Base-by-base conservation (phyloP, 148 eudicot genomes). In the Rhododendron ferrugineum region DNA sequence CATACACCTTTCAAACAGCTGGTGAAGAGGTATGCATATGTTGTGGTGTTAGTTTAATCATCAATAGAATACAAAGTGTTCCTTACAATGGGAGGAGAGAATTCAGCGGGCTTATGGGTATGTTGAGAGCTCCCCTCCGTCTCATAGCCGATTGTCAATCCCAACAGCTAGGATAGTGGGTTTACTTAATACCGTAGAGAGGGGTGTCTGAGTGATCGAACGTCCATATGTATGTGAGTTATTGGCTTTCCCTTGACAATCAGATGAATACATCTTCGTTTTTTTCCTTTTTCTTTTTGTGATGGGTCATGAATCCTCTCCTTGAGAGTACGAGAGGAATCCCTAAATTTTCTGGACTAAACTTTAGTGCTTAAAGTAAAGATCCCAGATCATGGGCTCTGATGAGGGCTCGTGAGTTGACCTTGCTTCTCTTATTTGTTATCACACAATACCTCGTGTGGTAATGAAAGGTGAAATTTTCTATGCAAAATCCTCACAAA, bases 1-100 rank as follows among this genome's bases (percentile, higher is more conserved):
- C 98, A 94, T 92, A 87, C 98, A 73, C 98, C 94, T 76, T 96
- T 96, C 86, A 94, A 89, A 88, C 93, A 89, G 86, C 89, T 94
- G 11, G 90, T 90, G 50, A 86, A 87, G 64, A 92, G 95, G 98
- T 96, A 83, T 82, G 34, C 49, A 47, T 20, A 46, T 84, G 54
- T 49, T 47, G 28, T 13, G 0, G 30, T 40, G 73, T 11, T 16
- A n/a, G 78, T 22, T 47, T 44, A 44, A 47, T 46, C 40, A 32
- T 79, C 50, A 37, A 66, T 74, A 60, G 80, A 80, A 30, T 68
- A 18, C 11, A 32, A 30, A 80, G 42, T 15, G 23, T n/a, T 50
- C 28, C 58, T 56, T 56, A 18, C 44, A 54, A 7, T 3, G 2
- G 44, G 20, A 30, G 66, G 20, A 50, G 9, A 26, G 18, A 78